Base-by-base conservation (phyloP, 495 filamentous ascomycete genomes). In the Amphirosellinia nigrospora region DNA sequence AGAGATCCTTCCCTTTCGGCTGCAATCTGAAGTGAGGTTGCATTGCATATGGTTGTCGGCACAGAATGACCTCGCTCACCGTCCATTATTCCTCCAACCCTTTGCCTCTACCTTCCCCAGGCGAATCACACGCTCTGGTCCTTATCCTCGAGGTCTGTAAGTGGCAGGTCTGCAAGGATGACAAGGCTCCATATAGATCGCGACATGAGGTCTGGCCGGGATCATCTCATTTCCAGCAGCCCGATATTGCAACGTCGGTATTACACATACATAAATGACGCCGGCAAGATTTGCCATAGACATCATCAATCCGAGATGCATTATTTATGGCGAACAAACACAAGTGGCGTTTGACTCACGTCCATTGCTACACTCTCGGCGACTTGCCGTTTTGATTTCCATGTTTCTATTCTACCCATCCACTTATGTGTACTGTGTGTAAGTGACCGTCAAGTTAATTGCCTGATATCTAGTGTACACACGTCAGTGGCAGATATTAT, bases 161-260 rank as follows among this genome's bases (percentile, higher is more conserved):
- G 58, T 26, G 21, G 38, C 38, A 64, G 30, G 61, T 16, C 28
- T 43, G 43, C 43, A 46, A 64, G 61, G 43, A 50, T 64, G 41
- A 26, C 60, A 43, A 38, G 60, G 60, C 23, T 63, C 55, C 30
- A 36, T 64, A 2, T 8, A 28, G 41, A 50, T 30, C 61, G 61
- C 43, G 41, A 50, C 38, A 1, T 64, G 26, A 34, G 23, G 41
- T n/a, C 61, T 48, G 41, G 19, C 41, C 36, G 13, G 41, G 59
- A 26, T 53, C 50, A 30, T 10, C 50, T 53, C 50, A 53, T 53
- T 53, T 53, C 50, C 60, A 63, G 11, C 15, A 32, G 43, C n/a
- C 61, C 43, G 61, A 66, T 53, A 66, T 55, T 55, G 48, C 50
- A 30, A 66, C 48, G 11, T 55, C 28, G 21, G 32, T 39, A 55